A percentile compares a stretch with the other conserved stretches of the same genome.
Evolutionary conservation across 768 basidiomycete genomes (phyloP).

Genomic region (Bullera alba): DNA sequence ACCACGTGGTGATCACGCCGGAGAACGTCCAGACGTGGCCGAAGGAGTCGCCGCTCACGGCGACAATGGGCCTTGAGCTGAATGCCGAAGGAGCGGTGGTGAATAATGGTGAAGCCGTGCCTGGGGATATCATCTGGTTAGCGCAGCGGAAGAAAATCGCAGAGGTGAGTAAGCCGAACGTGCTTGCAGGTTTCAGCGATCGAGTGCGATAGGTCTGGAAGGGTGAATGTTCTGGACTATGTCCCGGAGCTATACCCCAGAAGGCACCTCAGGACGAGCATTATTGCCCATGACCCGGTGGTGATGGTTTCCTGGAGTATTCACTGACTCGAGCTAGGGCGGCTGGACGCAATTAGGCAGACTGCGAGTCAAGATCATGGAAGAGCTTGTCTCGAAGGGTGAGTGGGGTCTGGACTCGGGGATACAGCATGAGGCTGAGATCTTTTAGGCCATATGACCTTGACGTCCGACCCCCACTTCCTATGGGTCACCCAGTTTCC

Average conservation of each 20-base stretch:
- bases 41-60: slow-evolving; percentile 28
- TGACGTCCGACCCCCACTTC: slow-evolving; percentile 65
- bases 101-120: slow-evolving; percentile 32
- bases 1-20: slow-evolving; percentile 37
- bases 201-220: too few species aligned
- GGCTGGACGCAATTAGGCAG: slow-evolving; percentile 77
- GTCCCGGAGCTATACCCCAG: too few species aligned
- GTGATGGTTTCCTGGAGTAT: neutral
- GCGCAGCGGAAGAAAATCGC: slow-evolving; percentile 42
- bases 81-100: slow-evolving; percentile 23
- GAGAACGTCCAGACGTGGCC: slow-evolving; percentile 37
- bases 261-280: too few species aligned
- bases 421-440: neutral
- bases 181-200: neutral
- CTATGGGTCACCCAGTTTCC: slow-evolving; percentile 96
- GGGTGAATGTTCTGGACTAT: neutral
- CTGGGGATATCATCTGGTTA: slow-evolving; percentile 44
- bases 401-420: slow-evolving; percentile 4
- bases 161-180: slow-evolving; percentile 25
- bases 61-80: slow-evolving; percentile 25
- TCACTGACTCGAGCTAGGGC: slow-evolving; percentile 53
- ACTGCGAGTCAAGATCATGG: slow-evolving; percentile 58
- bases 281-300: too few species aligned
- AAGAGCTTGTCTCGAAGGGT: slow-evolving; percentile 63
- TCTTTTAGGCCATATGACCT: slow-evolving; percentile 53